Conservation (phyloP, 2,329 filamentous ascomycete species). For the Magnaporthales sp. region DNA sequence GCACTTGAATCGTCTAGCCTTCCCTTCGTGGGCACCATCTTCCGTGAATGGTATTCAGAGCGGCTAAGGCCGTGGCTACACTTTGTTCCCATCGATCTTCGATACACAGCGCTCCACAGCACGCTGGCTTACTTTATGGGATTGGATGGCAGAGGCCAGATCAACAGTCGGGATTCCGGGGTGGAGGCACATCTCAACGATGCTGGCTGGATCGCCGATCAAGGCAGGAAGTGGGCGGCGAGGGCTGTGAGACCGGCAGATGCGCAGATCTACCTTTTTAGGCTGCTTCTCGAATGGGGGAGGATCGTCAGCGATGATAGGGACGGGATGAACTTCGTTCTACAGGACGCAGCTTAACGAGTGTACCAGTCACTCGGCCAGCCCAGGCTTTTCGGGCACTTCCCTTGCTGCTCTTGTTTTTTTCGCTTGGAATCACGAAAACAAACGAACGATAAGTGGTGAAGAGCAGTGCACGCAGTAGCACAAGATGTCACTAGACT, state of each 20-base stretch:
- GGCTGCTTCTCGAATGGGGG: slow-evolving; percentile 70
- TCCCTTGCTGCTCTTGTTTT: background rate
- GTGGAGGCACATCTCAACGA: slow-evolving; percentile 43
- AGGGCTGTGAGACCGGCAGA: slow-evolving; percentile 60
- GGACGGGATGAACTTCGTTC: slow-evolving; percentile 32
- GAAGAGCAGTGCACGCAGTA: background rate
- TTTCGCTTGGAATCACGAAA: background rate
- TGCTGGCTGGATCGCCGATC: slow-evolving; percentile 55
- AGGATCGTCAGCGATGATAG: slow-evolving; percentile 55
- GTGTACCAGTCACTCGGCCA: background rate
- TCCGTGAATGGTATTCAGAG: slow-evolving; percentile 72
- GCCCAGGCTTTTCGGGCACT: slow-evolving; percentile 8
- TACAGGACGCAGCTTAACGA: slow-evolving; percentile 1
- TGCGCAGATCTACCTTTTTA: slow-evolving; percentile 74
- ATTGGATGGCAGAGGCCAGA: slow-evolving; percentile 30
- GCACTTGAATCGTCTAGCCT: slow-evolving; percentile 58
- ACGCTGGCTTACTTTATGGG: slow-evolving; percentile 68
- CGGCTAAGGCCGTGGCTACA: slow-evolving; percentile 70
- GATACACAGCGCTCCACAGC: slow-evolving; percentile 65
- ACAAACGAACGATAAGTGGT: background rate
- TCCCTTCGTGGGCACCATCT: slow-evolving; percentile 63
- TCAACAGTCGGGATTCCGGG: slow-evolving; percentile 35
- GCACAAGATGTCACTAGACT: background rate
- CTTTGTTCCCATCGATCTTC: slow-evolving; percentile 68
- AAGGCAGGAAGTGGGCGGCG: slow-evolving; percentile 57